These are phyloP conservation scores for Neonectria sp. DNA, from an alignment of 2,329 filamentous ascomycete species.

Conservation along the genomic window DNA sequence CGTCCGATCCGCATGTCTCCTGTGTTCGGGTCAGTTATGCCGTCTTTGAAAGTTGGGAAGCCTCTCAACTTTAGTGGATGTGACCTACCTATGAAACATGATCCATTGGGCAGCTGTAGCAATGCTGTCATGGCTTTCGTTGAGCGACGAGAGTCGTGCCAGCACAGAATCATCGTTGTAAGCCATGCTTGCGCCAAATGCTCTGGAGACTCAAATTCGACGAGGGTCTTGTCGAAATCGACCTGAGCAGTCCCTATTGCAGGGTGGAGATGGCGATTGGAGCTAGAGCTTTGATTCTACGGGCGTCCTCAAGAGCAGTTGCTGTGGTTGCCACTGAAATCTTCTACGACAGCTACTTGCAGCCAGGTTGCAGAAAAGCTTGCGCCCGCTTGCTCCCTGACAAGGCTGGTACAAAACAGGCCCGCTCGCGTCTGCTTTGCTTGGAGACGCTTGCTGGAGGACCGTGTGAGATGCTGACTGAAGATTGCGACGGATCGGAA, in stretches of 20 bases:
- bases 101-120: conserved; percentile 98
- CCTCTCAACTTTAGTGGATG: neutral
- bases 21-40: conserved; percentile 54
- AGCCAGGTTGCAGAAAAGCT: conserved; percentile 41
- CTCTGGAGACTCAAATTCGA: conserved; percentile 6
- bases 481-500: conserved; percentile 38
- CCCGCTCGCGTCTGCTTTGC: conserved; percentile 19
- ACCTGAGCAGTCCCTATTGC: conserved; percentile 15
- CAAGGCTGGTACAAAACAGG: conserved; percentile 27
- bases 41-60: neutral
- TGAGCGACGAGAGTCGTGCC: conserved; percentile 94
- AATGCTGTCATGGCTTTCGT: conserved; percentile 98
- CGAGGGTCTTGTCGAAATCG: conserved; percentile 10
- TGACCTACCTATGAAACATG: conserved; percentile 92
- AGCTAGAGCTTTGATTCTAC: conserved; percentile 39
- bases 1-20: conserved; percentile 92
- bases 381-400: conserved; percentile 34
- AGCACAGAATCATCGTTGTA: conserved; percentile 97
- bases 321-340: conserved; percentile 48
- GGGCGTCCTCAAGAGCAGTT: conserved; percentile 39
- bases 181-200: conserved; percentile 73
- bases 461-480: conserved; percentile 36
- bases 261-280: conserved; percentile 26
- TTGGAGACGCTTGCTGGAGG: conserved; percentile 35
- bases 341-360: conserved; percentile 50